Evolutionary conservation across 495 filamentous ascomycete species (phyloP).

Genomic region (Tuber calosporum): DNA sequence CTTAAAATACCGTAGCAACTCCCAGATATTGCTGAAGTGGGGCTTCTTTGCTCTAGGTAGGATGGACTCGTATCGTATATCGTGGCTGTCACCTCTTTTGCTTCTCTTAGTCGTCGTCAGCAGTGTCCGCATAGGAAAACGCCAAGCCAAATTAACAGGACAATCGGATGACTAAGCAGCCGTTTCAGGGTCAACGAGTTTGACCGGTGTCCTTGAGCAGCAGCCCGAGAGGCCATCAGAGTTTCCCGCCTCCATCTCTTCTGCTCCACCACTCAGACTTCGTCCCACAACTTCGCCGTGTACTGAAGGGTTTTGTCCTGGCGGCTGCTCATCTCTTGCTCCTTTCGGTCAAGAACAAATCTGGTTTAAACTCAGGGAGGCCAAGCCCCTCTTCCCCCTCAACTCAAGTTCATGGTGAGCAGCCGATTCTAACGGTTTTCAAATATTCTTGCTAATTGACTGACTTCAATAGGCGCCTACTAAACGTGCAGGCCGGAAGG

Average conservation of each 20-base stretch:
- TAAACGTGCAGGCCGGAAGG: constrained; percentile 55
- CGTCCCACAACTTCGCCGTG: not conserved
- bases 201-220: not conserved
- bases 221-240: not conserved
- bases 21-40: not conserved
- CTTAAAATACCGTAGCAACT: not conserved
- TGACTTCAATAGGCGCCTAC: constrained; percentile 31
- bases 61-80: not conserved
- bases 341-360: not conserved
- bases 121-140: not conserved
- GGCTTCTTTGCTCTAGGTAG: not conserved
- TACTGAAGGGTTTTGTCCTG: not conserved
- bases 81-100: not conserved
- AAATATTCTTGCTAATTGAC: not conserved
- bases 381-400: not conserved
- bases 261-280: not conserved
- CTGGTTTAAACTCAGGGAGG: not conserved
- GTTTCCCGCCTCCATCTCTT: not conserved
- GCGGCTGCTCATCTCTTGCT: not conserved
- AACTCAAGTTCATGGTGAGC: not conserved
- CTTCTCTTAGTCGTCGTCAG: not conserved
- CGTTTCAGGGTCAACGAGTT: not conserved
- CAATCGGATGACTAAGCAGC: not conserved
- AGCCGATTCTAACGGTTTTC: not conserved
- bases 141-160: not conserved